Evolutionary conservation across 164 flowering plant genomes (phyloP).

Genomic region (Platanus orientalis): DNA sequence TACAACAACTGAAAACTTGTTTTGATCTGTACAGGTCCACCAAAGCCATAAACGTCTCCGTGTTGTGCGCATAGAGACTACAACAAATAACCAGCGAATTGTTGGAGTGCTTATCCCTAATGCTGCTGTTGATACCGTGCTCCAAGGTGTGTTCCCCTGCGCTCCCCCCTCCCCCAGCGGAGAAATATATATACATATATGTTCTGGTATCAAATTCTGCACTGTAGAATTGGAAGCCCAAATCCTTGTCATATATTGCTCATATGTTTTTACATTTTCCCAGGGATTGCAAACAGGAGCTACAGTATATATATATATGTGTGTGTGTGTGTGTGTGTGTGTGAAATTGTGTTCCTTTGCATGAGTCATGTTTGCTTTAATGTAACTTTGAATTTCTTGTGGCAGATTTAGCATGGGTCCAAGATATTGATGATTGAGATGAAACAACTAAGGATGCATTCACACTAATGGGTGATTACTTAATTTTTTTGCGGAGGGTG

Average conservation of each 20-base stretch:
- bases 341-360: too few relatives aligned
- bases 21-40: constrained; percentile 49
- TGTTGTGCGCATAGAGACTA: constrained; percentile 80
- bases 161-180: background rate
- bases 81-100: constrained; percentile 68
- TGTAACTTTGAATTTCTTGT: background rate
- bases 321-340: too few relatives aligned
- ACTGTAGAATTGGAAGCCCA: too few relatives aligned
- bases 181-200: too few relatives aligned
- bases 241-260: too few relatives aligned
- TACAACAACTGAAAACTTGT: background rate
- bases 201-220: too few relatives aligned
- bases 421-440: constrained; percentile 64
- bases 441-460: background rate
- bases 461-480: background rate
- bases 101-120: constrained; percentile 90
- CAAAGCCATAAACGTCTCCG: constrained; percentile 80
- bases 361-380: too few relatives aligned
- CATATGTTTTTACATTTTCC: too few relatives aligned
- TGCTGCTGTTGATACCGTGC: constrained; percentile 80
- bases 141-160: constrained; percentile 55
- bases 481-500: background rate
- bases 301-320: too few relatives aligned
- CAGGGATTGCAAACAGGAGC: too few relatives aligned
- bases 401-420: constrained; percentile 82